These are phyloP conservation scores for Termitomyces sp. DNA, from an alignment of 768 basidiomycete genomes.

Conservation along the genomic window DNA sequence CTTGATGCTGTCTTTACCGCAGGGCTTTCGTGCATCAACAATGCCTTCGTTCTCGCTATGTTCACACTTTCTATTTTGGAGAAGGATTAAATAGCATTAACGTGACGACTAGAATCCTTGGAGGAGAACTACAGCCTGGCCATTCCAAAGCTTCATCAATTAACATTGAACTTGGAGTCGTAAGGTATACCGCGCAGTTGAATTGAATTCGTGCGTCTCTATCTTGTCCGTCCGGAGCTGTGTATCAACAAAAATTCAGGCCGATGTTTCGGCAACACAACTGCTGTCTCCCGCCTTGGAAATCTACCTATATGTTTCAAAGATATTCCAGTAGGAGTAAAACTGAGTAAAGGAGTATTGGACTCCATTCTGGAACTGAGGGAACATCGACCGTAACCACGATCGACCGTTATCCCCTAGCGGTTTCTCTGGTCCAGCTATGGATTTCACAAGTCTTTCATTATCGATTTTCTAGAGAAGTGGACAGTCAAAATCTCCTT, in stretches of 20 bases:
- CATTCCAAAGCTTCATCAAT: constrained; percentile 26
- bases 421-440: constrained; percentile 44
- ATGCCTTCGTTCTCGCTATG: constrained; percentile 2
- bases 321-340: constrained; percentile 42
- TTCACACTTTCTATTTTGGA: neutral
- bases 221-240: neutral
- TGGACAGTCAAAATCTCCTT: neutral
- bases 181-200: constrained; percentile 39
- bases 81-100: neutral
- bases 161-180: constrained; percentile 37
- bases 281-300: constrained; percentile 30
- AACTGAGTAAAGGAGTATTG: constrained; percentile 37
- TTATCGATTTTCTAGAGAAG: neutral
- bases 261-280: constrained; percentile 43
- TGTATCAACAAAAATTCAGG: constrained; percentile 19
- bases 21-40: neutral
- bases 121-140: constrained; percentile 35
- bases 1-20: neutral
- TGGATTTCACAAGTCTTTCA: constrained; percentile 40
- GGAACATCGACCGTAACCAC: constrained; percentile 34
- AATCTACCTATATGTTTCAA: constrained; percentile 42
- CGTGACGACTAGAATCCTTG: constrained; percentile 34
- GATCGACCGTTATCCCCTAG: constrained; percentile 13
- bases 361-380: constrained; percentile 55
- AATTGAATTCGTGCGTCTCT: constrained; percentile 26